Evolutionary conservation across 176 grass and related monocot species (phyloP), one percentile per base, ranked within the genome.

Genomic region (Oryza punctata): DNA sequence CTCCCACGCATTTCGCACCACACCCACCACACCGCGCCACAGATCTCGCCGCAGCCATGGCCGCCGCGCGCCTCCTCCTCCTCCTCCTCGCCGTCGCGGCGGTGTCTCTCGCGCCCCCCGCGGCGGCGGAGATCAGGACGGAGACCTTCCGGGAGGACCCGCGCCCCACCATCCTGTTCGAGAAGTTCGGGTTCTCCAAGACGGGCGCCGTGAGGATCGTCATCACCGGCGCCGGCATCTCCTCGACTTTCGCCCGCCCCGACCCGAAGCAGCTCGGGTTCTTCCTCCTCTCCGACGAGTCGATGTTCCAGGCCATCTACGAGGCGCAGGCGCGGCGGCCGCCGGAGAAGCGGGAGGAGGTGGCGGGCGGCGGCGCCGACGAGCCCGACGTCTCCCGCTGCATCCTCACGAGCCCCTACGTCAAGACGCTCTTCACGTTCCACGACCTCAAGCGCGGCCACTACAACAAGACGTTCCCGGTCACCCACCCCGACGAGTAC

Each of bases 401-500:
- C 91, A 85, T 95, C 11, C 92, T 98, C 77, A 33, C 64, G 19
- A 92, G 90, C 76, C 93, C 89, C 64, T 90, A 93, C 65, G 89
- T 98, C n/a, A 82, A 54, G 75, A 25, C 27, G 35, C 85, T 98
- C 67, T 95, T 98, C 80, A 90, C 82, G 60, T 98, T 99, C 80
- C n/a, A 46, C 30, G 66, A 94, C 30, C 40, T 99, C 26, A 23
- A 75, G 24, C 24, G 33, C 74, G 75, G 87, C 64, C 83, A 57
- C 83, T 87, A 85, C 85, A 94, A 90, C 82, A 75, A 67, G 65
- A 82, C 89, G 60, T 96, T 96, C 89, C 72, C 85, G 3, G 85
- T 99, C 65, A 81, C 91, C 33, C 91, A 93, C 46, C 93, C 96
- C n/a, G 96, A 96, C 64, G 96, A 99, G 80, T 99, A 96, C 91